Base-by-base conservation (phyloP, 1,284 basidiomycete genomes). In the Ceraceosorus guamensis region DNA sequence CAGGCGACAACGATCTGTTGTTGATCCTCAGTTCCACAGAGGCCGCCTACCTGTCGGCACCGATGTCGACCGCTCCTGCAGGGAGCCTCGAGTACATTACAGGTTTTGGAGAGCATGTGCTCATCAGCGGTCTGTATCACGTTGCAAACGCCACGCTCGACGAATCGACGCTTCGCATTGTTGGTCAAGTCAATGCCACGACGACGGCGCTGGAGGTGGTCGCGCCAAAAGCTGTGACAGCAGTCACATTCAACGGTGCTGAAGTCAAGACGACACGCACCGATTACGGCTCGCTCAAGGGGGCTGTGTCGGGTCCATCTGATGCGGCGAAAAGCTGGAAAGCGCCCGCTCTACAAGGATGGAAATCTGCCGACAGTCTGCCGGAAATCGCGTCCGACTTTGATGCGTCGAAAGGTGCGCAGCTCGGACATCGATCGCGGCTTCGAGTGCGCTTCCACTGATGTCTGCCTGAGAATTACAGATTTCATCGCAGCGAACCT, bases 181-280 rank as follows among this genome's bases (percentile, higher is more conserved):
- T 31, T 10, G 63, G 63, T 30, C 56, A 61, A 34, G 34, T 61
- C n/a, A 58, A 54, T 37, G 31, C n/a, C 24, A 41, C 18, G 14
- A 45, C 53, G 14, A 37, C 46, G 5, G n/a, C 51, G 11, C 52
- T 65, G 6, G 43, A 50, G 6, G 47, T 63, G 16, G 16, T 64
- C 34, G 62, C 59, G 6, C 37, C 55, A 1, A n/a, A 46, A 13
- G 33, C 34, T 14, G 35, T 65, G 35, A 37, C 32, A 2, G 18
- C 7, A 1, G 24, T 65, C 33, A 54, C 46, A 18, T 65, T 57
- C 51, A 65, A 65, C 35, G 63, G 63, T 3, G 13, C 30, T 5
- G 10, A 32, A 2, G 50, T 54, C 14, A 31, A 43, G 11, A 16
- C 30, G 43, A 32, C 32, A 10, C 24, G n/a, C 11, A 53, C 56